phyloP scores from a whole-genome alignment of 2,329 filamentous ascomycete genomes.

The Phyllosticta citriasiana region DNA sequence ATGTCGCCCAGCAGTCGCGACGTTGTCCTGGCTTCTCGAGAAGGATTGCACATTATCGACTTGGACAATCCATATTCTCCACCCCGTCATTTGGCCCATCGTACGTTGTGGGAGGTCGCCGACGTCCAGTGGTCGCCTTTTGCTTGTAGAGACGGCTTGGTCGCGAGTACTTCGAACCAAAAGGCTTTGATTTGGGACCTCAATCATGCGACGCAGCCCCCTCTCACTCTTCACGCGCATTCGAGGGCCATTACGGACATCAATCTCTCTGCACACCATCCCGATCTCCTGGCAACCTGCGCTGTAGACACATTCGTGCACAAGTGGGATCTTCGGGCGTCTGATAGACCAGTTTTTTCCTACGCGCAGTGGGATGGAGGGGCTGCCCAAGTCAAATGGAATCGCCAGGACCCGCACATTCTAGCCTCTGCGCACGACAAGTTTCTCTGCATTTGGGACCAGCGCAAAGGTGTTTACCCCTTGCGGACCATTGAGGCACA shows the following conservation, averaged over 20 bases:
- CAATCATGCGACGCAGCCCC: slow-evolving; percentile 34
- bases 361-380: slow-evolving; percentile 63
- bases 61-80: slow-evolving; percentile 81
- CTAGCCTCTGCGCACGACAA: slow-evolving; percentile 86
- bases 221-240: slow-evolving; percentile 64
- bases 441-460: slow-evolving; percentile 83
- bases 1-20: slow-evolving; percentile 89
- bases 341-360: slow-evolving; percentile 56
- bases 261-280: slow-evolving; percentile 89
- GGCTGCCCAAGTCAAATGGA: slow-evolving; percentile 92
- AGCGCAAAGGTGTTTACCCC: slow-evolving; percentile 66
- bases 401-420: slow-evolving; percentile 74
- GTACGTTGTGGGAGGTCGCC: slow-evolving; percentile 86
- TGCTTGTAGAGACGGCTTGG: slow-evolving; percentile 80
- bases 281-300: slow-evolving; percentile 80
- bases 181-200: slow-evolving; percentile 92
- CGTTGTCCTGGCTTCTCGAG: slow-evolving; percentile 78
- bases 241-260: slow-evolving; percentile 88
- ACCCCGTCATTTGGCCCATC: slow-evolving; percentile 74
- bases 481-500: slow-evolving; percentile 80
- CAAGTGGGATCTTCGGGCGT: slow-evolving; percentile 76
- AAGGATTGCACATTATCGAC: slow-evolving; percentile 85
- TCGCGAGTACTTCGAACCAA: slow-evolving; percentile 88
- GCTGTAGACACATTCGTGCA: slow-evolving; percentile 89
- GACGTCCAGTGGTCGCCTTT: slow-evolving; percentile 98